Conservation (phyloP, 1,139 yeast genomes). For the Kodamaea derodonti region DNA sequence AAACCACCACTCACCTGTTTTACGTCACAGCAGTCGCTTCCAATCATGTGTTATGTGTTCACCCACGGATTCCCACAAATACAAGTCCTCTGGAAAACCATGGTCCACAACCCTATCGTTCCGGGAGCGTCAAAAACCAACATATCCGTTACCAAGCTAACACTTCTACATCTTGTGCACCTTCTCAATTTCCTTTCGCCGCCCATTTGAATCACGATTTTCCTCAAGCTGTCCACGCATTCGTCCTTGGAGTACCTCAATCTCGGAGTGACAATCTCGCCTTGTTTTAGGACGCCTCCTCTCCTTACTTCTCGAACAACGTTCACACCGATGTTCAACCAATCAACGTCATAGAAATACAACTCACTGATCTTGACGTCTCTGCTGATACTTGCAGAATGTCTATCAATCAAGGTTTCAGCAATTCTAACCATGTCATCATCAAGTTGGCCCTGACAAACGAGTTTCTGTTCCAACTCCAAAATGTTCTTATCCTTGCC, state of each 20-base stretch:
- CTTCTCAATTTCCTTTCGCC: constrained; percentile 28
- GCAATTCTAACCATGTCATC: constrained; percentile 36
- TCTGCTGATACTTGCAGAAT: constrained; percentile 29
- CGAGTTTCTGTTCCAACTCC: constrained; percentile 59
- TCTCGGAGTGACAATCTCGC: constrained; percentile 4
- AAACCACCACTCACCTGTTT: no score
- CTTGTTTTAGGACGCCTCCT: constrained; percentile 2
- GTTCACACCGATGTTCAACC: constrained; percentile 58
- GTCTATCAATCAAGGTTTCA: constrained; percentile 29
- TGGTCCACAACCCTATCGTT: constrained; percentile 57
- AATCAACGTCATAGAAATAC: constrained; percentile 64
- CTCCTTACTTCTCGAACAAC: no score
- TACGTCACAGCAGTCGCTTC: no score
- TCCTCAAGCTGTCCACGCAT: constrained; percentile 45
- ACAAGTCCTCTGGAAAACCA: constrained; percentile 73
- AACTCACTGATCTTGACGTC: constrained; percentile 47
- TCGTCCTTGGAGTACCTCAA: constrained; percentile 16
- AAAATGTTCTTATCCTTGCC: constrained; percentile 33
- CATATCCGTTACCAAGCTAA: constrained; percentile 50
- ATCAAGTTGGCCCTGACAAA: constrained; percentile 60
- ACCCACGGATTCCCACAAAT: constrained; percentile 82
- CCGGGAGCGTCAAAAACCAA: constrained; percentile 35
- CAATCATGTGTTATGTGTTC: no score
- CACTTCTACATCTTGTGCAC: constrained; percentile 68
- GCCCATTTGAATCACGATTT: constrained; percentile 25